phyloP scores from a whole-genome alignment of 1,139 yeast species.

The Candida gigantensis region DNA sequence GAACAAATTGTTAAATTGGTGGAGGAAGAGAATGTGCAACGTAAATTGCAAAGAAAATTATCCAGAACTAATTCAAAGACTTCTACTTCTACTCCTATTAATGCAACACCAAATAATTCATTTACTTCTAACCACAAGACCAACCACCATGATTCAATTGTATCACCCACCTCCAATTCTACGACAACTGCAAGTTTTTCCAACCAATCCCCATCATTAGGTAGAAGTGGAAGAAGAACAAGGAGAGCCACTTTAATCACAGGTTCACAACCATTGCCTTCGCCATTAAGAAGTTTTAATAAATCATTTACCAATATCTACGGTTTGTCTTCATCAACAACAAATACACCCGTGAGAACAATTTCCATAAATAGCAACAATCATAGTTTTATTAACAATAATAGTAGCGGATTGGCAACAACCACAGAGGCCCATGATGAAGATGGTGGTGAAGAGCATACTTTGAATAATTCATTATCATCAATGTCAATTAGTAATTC shows the following conservation, averaged over 20 bases:
- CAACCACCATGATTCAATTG: neutral
- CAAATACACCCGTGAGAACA: conserved; percentile 43
- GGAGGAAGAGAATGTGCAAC: conserved; percentile 54
- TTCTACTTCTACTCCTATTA: conserved; percentile 9
- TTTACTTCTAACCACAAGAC: conserved; percentile 7
- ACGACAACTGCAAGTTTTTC: conserved; percentile 8
- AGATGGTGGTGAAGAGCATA: conserved; percentile 11
- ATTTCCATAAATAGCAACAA: conserved; percentile 11
- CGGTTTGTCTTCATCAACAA: conserved; percentile 41
- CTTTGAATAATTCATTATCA: conserved; percentile 41
- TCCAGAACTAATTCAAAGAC: conserved; percentile 43
- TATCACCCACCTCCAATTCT: conserved; percentile 18
- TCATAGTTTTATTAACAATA: neutral
- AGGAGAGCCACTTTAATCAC: conserved; percentile 73
- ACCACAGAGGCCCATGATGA: conserved; percentile 11
- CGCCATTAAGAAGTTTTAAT: conserved; percentile 60
- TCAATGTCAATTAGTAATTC: conserved; percentile 48
- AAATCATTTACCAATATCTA: conserved; percentile 40
- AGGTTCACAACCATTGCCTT: conserved; percentile 84
- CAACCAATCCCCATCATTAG: conserved; percentile 38
- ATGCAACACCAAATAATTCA: conserved; percentile 21
- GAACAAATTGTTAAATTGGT: conserved; percentile 63
- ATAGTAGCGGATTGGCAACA: conserved; percentile 3
- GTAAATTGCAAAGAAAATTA: conserved; percentile 39
- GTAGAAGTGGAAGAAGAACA: conserved; percentile 54